phyloP scores from a whole-genome alignment of 2,329 filamentous ascomycete species.

The Diaporthe eres region DNA sequence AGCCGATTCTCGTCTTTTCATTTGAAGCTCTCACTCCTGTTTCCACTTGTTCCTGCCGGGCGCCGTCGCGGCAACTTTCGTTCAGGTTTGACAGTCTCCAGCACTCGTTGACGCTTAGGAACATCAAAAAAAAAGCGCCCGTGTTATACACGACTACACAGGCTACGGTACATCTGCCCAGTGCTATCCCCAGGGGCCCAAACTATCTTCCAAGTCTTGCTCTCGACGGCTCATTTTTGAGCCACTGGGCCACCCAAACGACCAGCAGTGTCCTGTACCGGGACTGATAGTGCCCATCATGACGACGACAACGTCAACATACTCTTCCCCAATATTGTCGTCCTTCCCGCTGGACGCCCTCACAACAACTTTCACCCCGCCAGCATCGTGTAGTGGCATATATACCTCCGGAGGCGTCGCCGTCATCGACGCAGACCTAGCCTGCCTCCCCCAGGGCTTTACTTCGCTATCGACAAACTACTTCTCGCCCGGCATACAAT shows the following conservation, averaged over 20 bases:
- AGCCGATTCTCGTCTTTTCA: neutral
- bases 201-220: neutral
- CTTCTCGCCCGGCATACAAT: conserved; percentile 42
- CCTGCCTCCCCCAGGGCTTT: conserved; percentile 39
- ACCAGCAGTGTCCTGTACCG: neutral
- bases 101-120: neutral
- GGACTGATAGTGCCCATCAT: conserved; percentile 9
- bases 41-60: neutral
- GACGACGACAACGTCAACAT: conserved; percentile 21
- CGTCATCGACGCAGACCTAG: conserved; percentile 19
- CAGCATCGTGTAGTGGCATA: conserved; percentile 32
- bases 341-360: conserved; percentile 32
- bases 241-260: neutral
- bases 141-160: neutral
- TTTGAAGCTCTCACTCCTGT: too few relatives aligned
- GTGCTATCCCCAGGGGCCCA: neutral
- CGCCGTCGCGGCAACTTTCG: neutral
- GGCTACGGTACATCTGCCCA: neutral
- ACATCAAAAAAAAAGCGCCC: neutral
- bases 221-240: neutral
- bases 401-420: conserved; percentile 18
- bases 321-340: conserved; percentile 15
- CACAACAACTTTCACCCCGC: conserved; percentile 36
- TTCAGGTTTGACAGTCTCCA: neutral
- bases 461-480: conserved; percentile 28